Evolutionary conservation across 306 rosid genomes (phyloP).

Genomic region (Lupinus albus): DNA sequence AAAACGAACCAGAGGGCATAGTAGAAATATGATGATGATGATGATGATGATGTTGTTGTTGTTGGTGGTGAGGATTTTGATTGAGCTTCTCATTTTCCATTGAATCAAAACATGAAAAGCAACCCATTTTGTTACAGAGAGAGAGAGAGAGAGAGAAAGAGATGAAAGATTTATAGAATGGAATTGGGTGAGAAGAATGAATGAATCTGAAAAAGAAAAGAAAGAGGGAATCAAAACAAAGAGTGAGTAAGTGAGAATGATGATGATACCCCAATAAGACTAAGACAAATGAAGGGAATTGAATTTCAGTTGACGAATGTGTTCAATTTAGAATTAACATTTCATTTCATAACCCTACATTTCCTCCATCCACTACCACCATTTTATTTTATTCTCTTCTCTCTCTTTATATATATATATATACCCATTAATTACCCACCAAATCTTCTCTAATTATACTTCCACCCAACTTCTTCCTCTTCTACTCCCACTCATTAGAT

Average conservation of each 20-base stretch:
- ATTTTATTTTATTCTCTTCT: no score
- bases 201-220: not conserved
- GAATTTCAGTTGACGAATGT: no score
- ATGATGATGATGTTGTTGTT: slow-evolving; percentile 52
- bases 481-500: no score
- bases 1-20: slow-evolving; percentile 81
- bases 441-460: no score
- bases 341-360: no score
- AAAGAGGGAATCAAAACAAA: not conserved
- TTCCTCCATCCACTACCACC: no score
- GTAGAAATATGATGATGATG: slow-evolving; percentile 53
- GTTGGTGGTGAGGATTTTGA: slow-evolving; percentile 54
- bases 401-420: no score
- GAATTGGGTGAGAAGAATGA: not conserved
- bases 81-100: slow-evolving; percentile 75
- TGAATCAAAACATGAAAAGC: slow-evolving; percentile 86
- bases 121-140: slow-evolving; percentile 69
- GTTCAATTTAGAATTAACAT: no score
- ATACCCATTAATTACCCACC: no score
- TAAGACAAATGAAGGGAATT: no score
- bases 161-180: not conserved
- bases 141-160: not conserved
- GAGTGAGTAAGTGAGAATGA: not conserved
- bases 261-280: no score
- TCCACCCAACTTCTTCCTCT: no score